Evolutionary conservation across 352 stramenopile species (phyloP).

Genomic region (Pythium plurisporium): DNA sequence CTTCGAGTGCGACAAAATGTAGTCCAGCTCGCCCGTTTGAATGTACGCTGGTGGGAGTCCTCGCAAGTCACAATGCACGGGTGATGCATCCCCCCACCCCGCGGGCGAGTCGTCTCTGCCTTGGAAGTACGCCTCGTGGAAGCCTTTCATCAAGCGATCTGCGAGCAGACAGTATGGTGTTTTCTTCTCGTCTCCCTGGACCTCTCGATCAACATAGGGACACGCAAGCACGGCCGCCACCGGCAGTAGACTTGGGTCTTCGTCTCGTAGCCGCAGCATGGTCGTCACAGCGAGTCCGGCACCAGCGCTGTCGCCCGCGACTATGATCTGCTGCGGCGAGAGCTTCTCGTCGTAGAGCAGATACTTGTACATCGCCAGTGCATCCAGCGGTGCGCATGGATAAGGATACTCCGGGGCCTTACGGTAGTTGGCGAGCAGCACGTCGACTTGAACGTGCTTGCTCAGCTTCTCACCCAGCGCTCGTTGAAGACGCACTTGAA

Average conservation of each 20-base stretch:
- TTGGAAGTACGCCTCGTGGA: not conserved
- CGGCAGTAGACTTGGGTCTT: slow-evolving; percentile 1
- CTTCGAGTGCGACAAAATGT: slow-evolving; percentile 6
- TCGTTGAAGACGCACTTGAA: slow-evolving; percentile 9
- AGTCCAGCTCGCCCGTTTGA: slow-evolving; percentile 10
- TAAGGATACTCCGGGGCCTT: slow-evolving; percentile 15
- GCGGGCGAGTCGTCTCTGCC: not conserved
- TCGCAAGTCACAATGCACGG: slow-evolving; percentile 3
- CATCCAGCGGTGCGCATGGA: slow-evolving; percentile 3
- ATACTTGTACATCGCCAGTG: slow-evolving; percentile 16
- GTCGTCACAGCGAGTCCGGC: slow-evolving; percentile 9
- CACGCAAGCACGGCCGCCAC: not conserved
- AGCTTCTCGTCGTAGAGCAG: not conserved
- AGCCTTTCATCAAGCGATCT: not conserved
- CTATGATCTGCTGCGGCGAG: slow-evolving; percentile 1
- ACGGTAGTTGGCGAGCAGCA: slow-evolving; percentile 24
- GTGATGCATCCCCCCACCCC: slow-evolving; percentile 12
- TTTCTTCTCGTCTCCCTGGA: slow-evolving; percentile 8
- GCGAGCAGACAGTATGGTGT: slow-evolving; percentile 12
- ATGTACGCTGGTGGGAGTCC: slow-evolving; percentile 14
- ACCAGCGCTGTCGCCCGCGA: slow-evolving; percentile 21
- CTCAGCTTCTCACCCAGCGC: not conserved
- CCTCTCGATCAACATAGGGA: slow-evolving; percentile 12
- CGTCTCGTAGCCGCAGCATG: slow-evolving; percentile 8
- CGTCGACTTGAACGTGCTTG: not conserved